Evolutionary conservation across 2,329 filamentous ascomycete species (phyloP), one percentile per base, ranked within the genome.

Genomic region (Alternaria consortialis): DNA sequence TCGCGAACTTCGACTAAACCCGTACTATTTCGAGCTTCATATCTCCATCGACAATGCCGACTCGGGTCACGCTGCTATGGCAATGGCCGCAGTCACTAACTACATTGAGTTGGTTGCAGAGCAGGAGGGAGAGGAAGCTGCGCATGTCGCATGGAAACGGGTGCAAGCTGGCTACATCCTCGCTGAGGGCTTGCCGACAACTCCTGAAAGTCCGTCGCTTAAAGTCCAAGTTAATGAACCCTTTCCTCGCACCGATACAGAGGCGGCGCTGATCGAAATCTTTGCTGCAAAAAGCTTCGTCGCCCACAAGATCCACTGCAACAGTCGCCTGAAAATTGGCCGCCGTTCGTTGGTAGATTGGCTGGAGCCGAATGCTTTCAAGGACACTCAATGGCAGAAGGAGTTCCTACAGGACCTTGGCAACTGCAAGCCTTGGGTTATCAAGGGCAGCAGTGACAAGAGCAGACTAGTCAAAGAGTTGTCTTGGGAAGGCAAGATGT

Each of bases 21-120:
- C 79, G 0, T 81, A 82, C 40, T 85, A 85, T 66, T 86, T 85
- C 65, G 66, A 80, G n/a, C 72, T 86, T 4, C 84, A 85, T 68
- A 74, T 85, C 40, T 77, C 81, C 0, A 85, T 86, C 51, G 84
- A 85, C 64, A 85, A 85, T 64, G 74, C 77, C 5, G 74, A 84
- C 59, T 81, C 79, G 0, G 83, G 84, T 0, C 84, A 85, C 66
- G 76, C 81, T 12, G 81, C 81, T 3, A 84, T 85, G 79, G 82
- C 83, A 1, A 69, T 78, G 56, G 65, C 76, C 23, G 75, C 76
- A 15, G 80, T 74, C 1, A 32, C 58, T 8, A 56, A 64, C n/a
- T 84, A 83, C 60, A 71, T 85, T 23, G 66, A 75, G 32, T 59
- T 67, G 36, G 61, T 79, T 9, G 57, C 53, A 39, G 43, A 50